A percentile compares a stretch with the other conserved stretches of the same genome.
These are phyloP conservation scores for Cupressus sempervirens DNA, from an alignment of 75 land plant genomes.

Conservation along the genomic window DNA sequence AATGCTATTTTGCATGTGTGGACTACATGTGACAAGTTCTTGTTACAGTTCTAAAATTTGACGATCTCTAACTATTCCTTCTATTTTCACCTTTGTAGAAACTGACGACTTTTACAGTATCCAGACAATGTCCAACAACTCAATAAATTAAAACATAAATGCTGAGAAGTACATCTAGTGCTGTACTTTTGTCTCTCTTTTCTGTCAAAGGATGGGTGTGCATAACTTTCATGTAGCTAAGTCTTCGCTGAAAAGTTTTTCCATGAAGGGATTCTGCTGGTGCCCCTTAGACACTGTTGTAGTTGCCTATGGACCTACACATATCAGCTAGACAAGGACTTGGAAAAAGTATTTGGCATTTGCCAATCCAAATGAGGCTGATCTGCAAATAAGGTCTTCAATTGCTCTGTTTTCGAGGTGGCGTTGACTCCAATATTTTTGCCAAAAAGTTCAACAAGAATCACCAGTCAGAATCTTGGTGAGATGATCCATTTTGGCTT, in stretches of 20 bases:
- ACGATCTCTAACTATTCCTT: neutral
- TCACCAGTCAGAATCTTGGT: neutral
- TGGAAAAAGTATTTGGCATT: neutral
- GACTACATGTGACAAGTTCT: neutral
- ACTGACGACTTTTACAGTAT: neutral
- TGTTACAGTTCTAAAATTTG: neutral
- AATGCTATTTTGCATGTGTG: neutral
- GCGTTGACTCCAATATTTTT: neutral
- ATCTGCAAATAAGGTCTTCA: neutral
- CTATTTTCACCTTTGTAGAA: neutral
- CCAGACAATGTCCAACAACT: neutral
- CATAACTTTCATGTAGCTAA: neutral
- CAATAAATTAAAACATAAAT: neutral
- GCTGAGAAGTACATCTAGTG: neutral
- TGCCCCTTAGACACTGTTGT: neutral
- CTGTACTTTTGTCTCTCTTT: neutral
- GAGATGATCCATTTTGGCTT: neutral
- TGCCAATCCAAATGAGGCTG: neutral
- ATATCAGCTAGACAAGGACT: neutral
- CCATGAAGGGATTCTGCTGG: neutral
- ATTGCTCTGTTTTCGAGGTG: neutral
- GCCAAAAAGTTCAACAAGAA: neutral
- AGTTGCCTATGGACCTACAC: neutral
- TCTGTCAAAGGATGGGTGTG: neutral
- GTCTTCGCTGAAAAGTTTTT: neutral